A percentile compares a stretch with the other conserved stretches of the same genome.
Evolutionary conservation across 805 yeast species (phyloP).

Genomic region (Myxozyma monticola): DNA sequence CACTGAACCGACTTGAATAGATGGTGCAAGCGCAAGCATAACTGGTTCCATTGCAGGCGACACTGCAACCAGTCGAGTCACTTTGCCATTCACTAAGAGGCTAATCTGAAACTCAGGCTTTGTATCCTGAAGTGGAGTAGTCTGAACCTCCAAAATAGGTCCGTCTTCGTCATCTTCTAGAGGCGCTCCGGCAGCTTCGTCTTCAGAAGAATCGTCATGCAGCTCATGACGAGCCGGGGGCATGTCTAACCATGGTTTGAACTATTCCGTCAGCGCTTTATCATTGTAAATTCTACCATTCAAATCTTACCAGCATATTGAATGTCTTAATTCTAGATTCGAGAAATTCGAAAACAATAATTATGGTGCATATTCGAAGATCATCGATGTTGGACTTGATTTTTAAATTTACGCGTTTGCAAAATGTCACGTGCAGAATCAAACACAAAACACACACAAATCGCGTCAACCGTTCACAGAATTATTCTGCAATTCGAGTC

Average conservation of each 20-base stretch:
- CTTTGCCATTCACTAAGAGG: neutral
- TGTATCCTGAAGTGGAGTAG: slow-evolving; percentile 5
- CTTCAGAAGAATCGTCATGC: slow-evolving; percentile 41
- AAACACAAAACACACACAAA: too few species aligned
- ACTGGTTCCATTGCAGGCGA: slow-evolving; percentile 17
- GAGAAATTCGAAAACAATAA: neutral
- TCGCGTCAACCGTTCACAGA: too few species aligned
- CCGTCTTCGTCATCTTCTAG: slow-evolving; percentile 3
- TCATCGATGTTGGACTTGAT: too few species aligned
- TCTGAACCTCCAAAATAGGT: neutral
- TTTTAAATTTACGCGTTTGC: too few species aligned
- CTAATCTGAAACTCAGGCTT: slow-evolving; percentile 1
- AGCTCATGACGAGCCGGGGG: slow-evolving; percentile 47
- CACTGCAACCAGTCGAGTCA: slow-evolving; percentile 8
- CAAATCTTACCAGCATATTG: neutral
- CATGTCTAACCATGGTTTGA: slow-evolving; percentile 47
- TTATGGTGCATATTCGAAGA: neutral
- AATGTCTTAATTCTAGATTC: neutral
- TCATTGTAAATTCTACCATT: neutral
- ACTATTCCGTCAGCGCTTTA: slow-evolving; percentile 37
- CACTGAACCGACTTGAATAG: slow-evolving; percentile 16
- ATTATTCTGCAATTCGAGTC: too few species aligned
- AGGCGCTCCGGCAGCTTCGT: slow-evolving; percentile 18
- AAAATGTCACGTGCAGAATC: too few species aligned
- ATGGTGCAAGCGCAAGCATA: slow-evolving; percentile 2